Percentiles rank a stretch among this genome's conserved stretches.
Evolutionary conservation across 1,284 basidiomycete species (phyloP).

Genomic region (Leccinum subrobustum): DNA sequence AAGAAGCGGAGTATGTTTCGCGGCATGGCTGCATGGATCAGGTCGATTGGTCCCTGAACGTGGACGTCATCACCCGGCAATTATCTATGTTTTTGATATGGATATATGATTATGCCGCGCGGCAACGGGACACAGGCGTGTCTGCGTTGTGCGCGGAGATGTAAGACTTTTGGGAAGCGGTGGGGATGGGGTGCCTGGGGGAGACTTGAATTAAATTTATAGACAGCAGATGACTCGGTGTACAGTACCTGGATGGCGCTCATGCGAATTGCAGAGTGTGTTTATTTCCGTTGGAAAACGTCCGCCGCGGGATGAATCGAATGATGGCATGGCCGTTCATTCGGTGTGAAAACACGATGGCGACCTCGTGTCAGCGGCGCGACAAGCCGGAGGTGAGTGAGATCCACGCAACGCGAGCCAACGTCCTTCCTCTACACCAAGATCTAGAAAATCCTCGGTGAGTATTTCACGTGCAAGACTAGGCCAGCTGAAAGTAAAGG

Average conservation of each 20-base stretch:
- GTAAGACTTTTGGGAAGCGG: background rate
- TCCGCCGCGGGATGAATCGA: background rate
- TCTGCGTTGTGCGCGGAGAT: background rate
- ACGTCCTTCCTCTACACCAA: too few relatives aligned
- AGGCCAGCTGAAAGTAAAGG: too few relatives aligned
- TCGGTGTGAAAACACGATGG: background rate
- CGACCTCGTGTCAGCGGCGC: background rate
- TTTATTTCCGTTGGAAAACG: constrained; percentile 10
- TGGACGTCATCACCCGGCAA: background rate
- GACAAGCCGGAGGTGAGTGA: background rate
- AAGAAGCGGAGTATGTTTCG: constrained; percentile 18
- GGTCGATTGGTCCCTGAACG: constrained; percentile 20
- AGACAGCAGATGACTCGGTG: background rate
- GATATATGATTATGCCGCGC: background rate
- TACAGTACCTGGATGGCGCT: background rate
- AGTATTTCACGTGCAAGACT: too few relatives aligned
- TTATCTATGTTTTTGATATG: background rate
- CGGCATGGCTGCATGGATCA: constrained; percentile 25
- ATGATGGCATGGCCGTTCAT: background rate
- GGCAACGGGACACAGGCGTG: background rate
- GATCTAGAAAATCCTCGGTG: too few relatives aligned
- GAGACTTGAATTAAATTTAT: background rate
- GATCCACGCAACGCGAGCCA: background rate
- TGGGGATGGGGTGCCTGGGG: background rate
- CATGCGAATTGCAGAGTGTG: background rate